A percentile compares a stretch with the other conserved stretches of the same genome.
These are phyloP conservation scores for Penicillium brevicompactum DNA, from an alignment of 2,329 filamentous ascomycete genomes.

Conservation along the genomic window DNA sequence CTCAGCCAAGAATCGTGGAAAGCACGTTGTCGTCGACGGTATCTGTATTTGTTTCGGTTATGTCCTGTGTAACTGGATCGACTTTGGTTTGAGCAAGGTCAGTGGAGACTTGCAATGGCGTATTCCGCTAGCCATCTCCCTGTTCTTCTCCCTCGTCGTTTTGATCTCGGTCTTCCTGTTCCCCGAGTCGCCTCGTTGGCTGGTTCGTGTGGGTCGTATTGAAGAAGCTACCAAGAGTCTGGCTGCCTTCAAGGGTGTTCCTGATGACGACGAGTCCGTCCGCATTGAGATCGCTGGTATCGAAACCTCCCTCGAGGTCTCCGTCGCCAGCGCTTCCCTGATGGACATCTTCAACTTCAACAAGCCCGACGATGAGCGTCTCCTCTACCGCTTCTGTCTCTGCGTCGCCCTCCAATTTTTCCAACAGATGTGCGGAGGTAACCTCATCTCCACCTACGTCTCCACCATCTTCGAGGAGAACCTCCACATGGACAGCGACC, in stretches of 20 bases:
- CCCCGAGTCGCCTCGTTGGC: slow-evolving; percentile 28
- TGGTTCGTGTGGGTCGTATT: slow-evolving; percentile 37
- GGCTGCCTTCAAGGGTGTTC: slow-evolving; percentile 44
- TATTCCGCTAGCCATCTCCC: slow-evolving; percentile 23
- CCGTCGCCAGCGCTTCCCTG: slow-evolving; percentile 47
- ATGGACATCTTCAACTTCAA: slow-evolving; percentile 56
- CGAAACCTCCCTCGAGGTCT: slow-evolving; percentile 52
- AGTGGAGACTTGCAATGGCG: slow-evolving; percentile 24
- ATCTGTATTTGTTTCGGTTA: slow-evolving; percentile 44
- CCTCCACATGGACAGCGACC: slow-evolving; percentile 22
- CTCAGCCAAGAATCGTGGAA: slow-evolving; percentile 50
- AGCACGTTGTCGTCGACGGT: slow-evolving; percentile 52
- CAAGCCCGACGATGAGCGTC: slow-evolving; percentile 45
- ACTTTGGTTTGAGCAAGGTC: slow-evolving; percentile 35
- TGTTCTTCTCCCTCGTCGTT: slow-evolving; percentile 27
- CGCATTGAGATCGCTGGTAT: slow-evolving; percentile 50
- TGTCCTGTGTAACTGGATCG: slow-evolving; percentile 27
- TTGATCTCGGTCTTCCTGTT: slow-evolving; percentile 23
- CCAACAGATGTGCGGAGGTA: slow-evolving; percentile 28
- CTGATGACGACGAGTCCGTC: slow-evolving; percentile 46
- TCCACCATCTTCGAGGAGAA: slow-evolving; percentile 26
- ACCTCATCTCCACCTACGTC: slow-evolving; percentile 24
- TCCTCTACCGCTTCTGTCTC: slow-evolving; percentile 23
- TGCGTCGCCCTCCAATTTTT: slow-evolving; percentile 24
- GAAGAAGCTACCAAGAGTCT: slow-evolving; percentile 37